These are phyloP conservation scores for Pyrrhoderma lamaoense DNA, from an alignment of 1,284 basidiomycete species.

Conservation along the genomic window DNA sequence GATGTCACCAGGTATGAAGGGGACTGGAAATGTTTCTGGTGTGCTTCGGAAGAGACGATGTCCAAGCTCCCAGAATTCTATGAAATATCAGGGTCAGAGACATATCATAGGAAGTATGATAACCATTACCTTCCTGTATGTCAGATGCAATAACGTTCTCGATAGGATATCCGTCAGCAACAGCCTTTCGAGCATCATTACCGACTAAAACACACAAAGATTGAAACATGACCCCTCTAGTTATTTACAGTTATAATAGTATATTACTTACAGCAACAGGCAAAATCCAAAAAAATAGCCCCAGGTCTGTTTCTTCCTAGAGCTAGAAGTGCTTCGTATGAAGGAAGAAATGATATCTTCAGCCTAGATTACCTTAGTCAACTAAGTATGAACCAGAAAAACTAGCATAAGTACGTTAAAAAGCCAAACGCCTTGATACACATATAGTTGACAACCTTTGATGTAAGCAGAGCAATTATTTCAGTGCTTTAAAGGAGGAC, in stretches of 20 bases:
- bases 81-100: neutral
- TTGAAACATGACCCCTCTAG: too few relatives aligned
- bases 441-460: constrained; percentile 16
- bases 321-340: constrained; percentile 23
- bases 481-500: too few relatives aligned
- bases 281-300: constrained; percentile 26
- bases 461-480: too few relatives aligned
- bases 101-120: too few relatives aligned
- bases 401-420: constrained; percentile 4
- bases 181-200: constrained; percentile 22
- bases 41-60: constrained; percentile 22
- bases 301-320: constrained; percentile 24
- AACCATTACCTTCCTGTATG: constrained; percentile 17
- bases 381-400: neutral
- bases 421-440: constrained; percentile 17
- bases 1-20: constrained; percentile 22
- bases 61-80: constrained; percentile 24
- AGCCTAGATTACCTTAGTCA: constrained; percentile 8
- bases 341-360: constrained; percentile 22
- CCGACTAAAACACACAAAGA: constrained; percentile 20
- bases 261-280: constrained; percentile 26
- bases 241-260: constrained; percentile 9
- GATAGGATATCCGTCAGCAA: constrained; percentile 22
- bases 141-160: constrained; percentile 23
- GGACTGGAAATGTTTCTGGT: constrained; percentile 20